Percentiles rank a stretch among this genome's conserved stretches.
Conservation (phyloP, 257 asterid species). For the Coffea eugenioides region DNA sequence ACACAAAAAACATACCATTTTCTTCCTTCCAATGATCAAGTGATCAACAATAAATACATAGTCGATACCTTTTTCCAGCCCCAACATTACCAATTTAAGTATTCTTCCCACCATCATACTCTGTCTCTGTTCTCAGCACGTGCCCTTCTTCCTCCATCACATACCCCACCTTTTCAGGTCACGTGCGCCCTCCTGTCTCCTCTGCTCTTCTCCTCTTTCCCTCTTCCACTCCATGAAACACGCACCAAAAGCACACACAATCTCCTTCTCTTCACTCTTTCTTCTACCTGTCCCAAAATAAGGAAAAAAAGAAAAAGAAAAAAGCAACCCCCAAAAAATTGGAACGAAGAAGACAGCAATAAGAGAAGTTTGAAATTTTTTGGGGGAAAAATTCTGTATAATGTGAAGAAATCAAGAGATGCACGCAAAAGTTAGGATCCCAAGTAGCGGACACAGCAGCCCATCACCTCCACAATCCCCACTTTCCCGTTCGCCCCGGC, state of each 20-base stretch:
- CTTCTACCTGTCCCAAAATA: no score
- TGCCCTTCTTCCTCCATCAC: conserved; percentile 6
- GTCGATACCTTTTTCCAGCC: background rate
- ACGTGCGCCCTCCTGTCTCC: conserved; percentile 30
- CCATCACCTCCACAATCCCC: conserved; percentile 92
- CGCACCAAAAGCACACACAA: background rate
- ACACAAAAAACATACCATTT: no score
- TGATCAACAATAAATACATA: no score
- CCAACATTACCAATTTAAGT: background rate
- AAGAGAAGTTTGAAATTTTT: background rate
- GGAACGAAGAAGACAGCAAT: background rate
- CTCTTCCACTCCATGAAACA: background rate
- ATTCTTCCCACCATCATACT: conserved; percentile 1
- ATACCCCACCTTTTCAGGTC: conserved; percentile 13
- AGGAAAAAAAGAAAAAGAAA: no score
- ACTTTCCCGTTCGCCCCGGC: conserved; percentile 78
- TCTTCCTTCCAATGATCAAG: no score
- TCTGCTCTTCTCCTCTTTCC: background rate
- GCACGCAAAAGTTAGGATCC: conserved; percentile 92
- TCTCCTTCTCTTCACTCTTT: background rate
- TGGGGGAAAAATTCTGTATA: conserved; percentile 7
- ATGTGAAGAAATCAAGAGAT: conserved; percentile 63
- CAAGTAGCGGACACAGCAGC: conserved; percentile 91
- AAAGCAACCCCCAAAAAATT: background rate
- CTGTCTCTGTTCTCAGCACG: conserved; percentile 27